These are phyloP conservation scores for Ophiobolus disseminans DNA, from an alignment of 2,329 filamentous ascomycete species.

Conservation along the genomic window DNA sequence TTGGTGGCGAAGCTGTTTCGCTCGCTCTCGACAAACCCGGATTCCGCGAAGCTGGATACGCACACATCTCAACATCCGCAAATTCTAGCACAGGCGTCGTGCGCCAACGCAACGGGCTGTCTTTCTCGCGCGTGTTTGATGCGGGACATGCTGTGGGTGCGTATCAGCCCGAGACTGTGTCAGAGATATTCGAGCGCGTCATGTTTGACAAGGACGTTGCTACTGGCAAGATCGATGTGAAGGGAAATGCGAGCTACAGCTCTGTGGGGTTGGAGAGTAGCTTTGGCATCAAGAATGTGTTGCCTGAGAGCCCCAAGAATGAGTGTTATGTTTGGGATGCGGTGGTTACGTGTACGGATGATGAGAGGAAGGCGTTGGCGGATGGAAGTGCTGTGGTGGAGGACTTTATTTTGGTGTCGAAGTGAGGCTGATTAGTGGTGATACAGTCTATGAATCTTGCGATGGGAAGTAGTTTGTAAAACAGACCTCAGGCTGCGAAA, in stretches of 20 bases:
- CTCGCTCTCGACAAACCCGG: conserved; percentile 33
- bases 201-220: conserved; percentile 55
- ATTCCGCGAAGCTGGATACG: conserved; percentile 36
- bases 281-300: conserved; percentile 15
- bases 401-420: conserved; percentile 15
- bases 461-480: too few species aligned
- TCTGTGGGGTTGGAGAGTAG: conserved; percentile 8
- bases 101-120: conserved; percentile 46
- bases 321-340: conserved; percentile 22
- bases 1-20: conserved; percentile 48
- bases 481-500: too few species aligned
- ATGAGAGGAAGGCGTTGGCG: conserved; percentile 11
- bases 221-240: conserved; percentile 44
- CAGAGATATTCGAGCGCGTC: conserved; percentile 58
- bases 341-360: conserved; percentile 13
- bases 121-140: conserved; percentile 49
- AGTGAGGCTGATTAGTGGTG: too few species aligned
- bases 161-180: conserved; percentile 56
- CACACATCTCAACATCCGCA: conserved; percentile 40
- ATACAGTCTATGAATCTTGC: too few species aligned
- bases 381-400: conserved; percentile 16
- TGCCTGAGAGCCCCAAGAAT: conserved; percentile 7
- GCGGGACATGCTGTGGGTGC: conserved; percentile 50
- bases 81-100: conserved; percentile 52
- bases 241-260: conserved; percentile 8